Evolutionary conservation across 1,284 basidiomycete genomes (phyloP).

Genomic region (Ganoderma sp.): DNA sequence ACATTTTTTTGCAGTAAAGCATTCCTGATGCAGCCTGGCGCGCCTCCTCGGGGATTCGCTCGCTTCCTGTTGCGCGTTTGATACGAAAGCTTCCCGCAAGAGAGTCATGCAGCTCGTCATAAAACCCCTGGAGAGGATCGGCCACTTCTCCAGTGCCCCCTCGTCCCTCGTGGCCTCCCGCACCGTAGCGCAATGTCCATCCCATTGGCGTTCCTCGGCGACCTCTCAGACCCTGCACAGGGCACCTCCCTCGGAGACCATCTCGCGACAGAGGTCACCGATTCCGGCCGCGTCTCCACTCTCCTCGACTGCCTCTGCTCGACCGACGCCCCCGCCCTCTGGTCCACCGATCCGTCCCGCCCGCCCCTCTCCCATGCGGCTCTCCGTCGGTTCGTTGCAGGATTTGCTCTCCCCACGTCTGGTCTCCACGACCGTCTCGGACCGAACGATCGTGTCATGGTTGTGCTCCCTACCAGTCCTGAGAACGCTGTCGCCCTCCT

Average conservation of each 20-base stretch:
- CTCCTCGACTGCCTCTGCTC: slow-evolving; percentile 29
- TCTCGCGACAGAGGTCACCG: slow-evolving; percentile 28
- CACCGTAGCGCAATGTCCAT: slow-evolving; percentile 25
- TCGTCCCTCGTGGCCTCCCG: slow-evolving; percentile 15
- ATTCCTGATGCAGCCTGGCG: slow-evolving; percentile 2
- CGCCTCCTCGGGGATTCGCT: slow-evolving; percentile 8
- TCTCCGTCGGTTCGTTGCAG: slow-evolving; percentile 27
- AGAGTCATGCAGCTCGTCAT: neutral
- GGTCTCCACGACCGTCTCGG: slow-evolving; percentile 24
- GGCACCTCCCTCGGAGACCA: slow-evolving; percentile 28
- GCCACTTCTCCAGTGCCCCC: slow-evolving; percentile 15
- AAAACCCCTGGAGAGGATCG: slow-evolving; percentile 3
- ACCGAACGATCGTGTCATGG: slow-evolving; percentile 31
- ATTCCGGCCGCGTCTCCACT: slow-evolving; percentile 27
- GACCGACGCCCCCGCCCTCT: slow-evolving; percentile 29
- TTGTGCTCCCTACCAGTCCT: slow-evolving; percentile 31
- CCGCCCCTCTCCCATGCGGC: slow-evolving; percentile 28
- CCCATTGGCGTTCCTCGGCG: slow-evolving; percentile 29
- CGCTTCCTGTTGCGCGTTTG: slow-evolving; percentile 9
- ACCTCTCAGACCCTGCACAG: slow-evolving; percentile 22
- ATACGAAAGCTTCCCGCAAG: neutral
- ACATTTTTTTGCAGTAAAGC: neutral
- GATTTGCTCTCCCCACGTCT: slow-evolving; percentile 28
- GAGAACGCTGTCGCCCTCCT: slow-evolving; percentile 32
- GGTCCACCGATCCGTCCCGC: slow-evolving; percentile 25